Evolutionary conservation across 192 early-diverging fungal species (phyloP).

Genomic region (Coemansia sp.): DNA sequence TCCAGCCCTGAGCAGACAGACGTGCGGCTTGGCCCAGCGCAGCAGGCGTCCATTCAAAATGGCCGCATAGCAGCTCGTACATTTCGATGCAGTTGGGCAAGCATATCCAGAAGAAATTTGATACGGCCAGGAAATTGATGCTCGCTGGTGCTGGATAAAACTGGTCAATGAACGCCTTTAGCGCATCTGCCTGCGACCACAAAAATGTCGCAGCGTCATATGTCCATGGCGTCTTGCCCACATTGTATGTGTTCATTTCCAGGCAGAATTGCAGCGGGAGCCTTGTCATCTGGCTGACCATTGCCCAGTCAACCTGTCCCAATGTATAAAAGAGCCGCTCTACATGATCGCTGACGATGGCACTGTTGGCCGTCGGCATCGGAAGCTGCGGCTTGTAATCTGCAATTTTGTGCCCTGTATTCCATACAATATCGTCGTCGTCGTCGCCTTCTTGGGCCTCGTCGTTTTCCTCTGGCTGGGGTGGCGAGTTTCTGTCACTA

Average conservation of each 20-base stretch:
- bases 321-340: background rate
- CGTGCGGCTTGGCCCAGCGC: constrained; percentile 1
- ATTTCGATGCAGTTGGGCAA: constrained; percentile 25
- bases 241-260: constrained; percentile 21
- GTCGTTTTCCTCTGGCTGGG: background rate
- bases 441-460: background rate
- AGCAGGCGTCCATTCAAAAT: constrained; percentile 20
- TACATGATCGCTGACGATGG: constrained; percentile 5
- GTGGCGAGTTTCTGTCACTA: background rate
- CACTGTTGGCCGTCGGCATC: constrained; percentile 8
- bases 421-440: constrained; percentile 17
- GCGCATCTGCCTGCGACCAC: constrained; percentile 17
- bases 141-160: constrained; percentile 26
- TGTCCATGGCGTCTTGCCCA: constrained; percentile 19
- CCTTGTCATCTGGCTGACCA: constrained; percentile 13
- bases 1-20: constrained; percentile 17
- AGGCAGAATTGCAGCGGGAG: constrained; percentile 15
- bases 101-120: constrained; percentile 27
- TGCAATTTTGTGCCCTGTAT: constrained; percentile 22
- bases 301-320: constrained; percentile 23
- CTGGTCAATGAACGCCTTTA: constrained; percentile 17
- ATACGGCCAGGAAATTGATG: constrained; percentile 40
- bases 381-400: background rate
- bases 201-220: constrained; percentile 15
- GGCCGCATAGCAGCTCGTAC: constrained; percentile 28